These are phyloP conservation scores for Hemileccinum rubropunctum DNA, from an alignment of 768 basidiomycete genomes.

Conservation along the genomic window DNA sequence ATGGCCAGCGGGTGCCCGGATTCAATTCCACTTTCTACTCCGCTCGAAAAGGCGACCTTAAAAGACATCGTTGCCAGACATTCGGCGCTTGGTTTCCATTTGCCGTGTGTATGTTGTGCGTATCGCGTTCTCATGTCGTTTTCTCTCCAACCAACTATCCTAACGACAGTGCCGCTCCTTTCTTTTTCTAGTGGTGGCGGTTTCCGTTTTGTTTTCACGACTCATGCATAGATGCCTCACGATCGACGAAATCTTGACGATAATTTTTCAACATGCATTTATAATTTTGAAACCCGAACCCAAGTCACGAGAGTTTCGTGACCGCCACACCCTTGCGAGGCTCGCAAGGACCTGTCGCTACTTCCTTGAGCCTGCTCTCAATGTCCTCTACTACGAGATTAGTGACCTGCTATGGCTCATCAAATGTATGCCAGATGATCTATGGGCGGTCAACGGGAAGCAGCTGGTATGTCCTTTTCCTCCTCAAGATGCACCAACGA, in stretches of 20 bases:
- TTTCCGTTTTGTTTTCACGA: conserved; percentile 11
- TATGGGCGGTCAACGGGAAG: conserved; percentile 33
- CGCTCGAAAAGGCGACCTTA: conserved; percentile 21
- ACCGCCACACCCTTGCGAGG: conserved; percentile 30
- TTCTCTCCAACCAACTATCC: background rate
- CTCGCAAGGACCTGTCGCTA: conserved; percentile 31
- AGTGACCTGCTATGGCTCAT: conserved; percentile 32
- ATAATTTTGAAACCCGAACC: conserved; percentile 27
- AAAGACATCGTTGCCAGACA: background rate
- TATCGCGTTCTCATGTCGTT: conserved; percentile 2
- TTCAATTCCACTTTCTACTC: conserved; percentile 13
- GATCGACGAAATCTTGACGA: conserved; percentile 34
- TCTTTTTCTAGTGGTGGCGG: conserved; percentile 10
- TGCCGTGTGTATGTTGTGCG: conserved; percentile 26
- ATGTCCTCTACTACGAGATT: conserved; percentile 31
- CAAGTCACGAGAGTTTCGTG: conserved; percentile 28
- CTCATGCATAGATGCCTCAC: conserved; percentile 33
- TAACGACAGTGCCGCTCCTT: background rate
- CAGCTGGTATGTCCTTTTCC: conserved; percentile 20
- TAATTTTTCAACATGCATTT: conserved; percentile 30
- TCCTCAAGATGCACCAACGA: background rate
- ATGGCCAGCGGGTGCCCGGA: background rate
- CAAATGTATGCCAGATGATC: conserved; percentile 30
- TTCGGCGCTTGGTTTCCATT: conserved; percentile 13
- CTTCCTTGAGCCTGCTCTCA: conserved; percentile 33